A percentile compares a stretch with the other conserved stretches of the same genome.
Conservation (phyloP, 176 grass and related monocot species). For the Ananas comosus region DNA sequence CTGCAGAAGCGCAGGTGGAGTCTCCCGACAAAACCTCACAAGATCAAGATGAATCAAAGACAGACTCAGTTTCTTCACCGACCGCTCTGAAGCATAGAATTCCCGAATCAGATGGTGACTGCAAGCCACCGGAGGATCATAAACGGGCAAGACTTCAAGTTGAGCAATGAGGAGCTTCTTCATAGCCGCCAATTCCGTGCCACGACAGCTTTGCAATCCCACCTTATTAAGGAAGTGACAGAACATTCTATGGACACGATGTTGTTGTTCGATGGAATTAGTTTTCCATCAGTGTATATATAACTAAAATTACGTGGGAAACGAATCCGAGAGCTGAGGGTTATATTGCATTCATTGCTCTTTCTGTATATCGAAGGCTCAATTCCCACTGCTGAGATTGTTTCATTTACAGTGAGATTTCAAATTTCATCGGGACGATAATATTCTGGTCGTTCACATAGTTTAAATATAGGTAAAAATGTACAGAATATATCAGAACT, state of each 20-base stretch:
- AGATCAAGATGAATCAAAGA: slow-evolving; percentile 8
- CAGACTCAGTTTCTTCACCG: slow-evolving; percentile 10
- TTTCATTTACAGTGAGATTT: too few relatives aligned
- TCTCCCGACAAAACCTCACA: neutral
- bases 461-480: too few relatives aligned
- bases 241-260: slow-evolving; percentile 9
- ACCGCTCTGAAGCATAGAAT: slow-evolving; percentile 8
- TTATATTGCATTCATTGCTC: neutral
- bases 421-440: too few relatives aligned
- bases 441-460: too few relatives aligned
- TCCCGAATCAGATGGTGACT: slow-evolving; percentile 15
- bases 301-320: neutral
- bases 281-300: slow-evolving; percentile 13
- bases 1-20: slow-evolving; percentile 18
- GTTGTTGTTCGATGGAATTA: slow-evolving; percentile 14
- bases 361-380: neutral
- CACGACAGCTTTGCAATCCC: slow-evolving; percentile 3
- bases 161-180: slow-evolving; percentile 28
- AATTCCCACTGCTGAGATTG: too few relatives aligned
- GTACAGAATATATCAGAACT: too few relatives aligned
- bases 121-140: slow-evolving; percentile 19
- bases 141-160: slow-evolving; percentile 33
- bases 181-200: slow-evolving; percentile 22
- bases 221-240: slow-evolving; percentile 11
- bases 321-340: neutral